These are phyloP conservation scores for Saccharomyces hybrid DNA, from an alignment of 1,139 yeast genomes.

Conservation along the genomic window DNA sequence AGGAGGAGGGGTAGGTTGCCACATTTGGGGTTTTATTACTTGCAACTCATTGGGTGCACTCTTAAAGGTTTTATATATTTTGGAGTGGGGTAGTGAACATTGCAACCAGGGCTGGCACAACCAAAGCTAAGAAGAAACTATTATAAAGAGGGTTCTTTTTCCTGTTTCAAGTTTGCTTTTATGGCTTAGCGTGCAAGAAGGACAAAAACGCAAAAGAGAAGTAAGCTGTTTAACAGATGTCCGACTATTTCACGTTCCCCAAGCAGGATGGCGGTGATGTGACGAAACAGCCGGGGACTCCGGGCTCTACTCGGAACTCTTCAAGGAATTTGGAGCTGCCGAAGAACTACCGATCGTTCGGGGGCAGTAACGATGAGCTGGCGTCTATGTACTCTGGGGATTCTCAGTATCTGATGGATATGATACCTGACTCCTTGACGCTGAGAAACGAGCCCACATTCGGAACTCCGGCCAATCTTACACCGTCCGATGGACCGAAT, in stretches of 20 bases:
- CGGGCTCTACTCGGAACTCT: neutral
- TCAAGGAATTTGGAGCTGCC: slow-evolving; percentile 7
- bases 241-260: slow-evolving; percentile 1
- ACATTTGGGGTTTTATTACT: no score
- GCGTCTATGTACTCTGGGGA: slow-evolving; percentile 21
- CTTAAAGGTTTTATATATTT: neutral
- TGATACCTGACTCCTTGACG: slow-evolving; percentile 16
- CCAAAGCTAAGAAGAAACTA: neutral
- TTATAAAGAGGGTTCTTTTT: neutral
- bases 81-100: neutral
- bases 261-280: neutral
- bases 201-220: no score
- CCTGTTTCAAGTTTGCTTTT: neutral
- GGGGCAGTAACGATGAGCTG: slow-evolving; percentile 10
- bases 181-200: neutral
- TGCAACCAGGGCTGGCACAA: no score
- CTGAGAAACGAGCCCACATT: slow-evolving; percentile 6
- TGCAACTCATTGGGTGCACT: neutral
- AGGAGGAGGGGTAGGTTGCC: neutral
- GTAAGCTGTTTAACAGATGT: neutral
- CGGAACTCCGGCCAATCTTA: neutral
- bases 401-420: slow-evolving; percentile 18
- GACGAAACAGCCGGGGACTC: neutral
- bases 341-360: slow-evolving; percentile 6
- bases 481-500: neutral